Evolutionary conservation across 768 basidiomycete genomes (phyloP).

Genomic region (Mycena vulgaris): DNA sequence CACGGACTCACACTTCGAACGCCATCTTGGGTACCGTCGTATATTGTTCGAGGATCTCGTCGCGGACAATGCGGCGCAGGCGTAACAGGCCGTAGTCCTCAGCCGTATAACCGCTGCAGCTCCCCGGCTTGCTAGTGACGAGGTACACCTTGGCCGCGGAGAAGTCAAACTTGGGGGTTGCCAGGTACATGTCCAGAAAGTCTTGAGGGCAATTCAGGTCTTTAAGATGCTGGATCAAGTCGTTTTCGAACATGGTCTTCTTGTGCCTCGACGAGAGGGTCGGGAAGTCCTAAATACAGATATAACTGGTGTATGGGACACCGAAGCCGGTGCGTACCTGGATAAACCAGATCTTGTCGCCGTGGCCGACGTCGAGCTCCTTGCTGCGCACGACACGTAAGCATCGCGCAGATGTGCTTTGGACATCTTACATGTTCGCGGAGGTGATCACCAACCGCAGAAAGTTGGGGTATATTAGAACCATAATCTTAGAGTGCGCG

Average conservation of each 20-base stretch:
- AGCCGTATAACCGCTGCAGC: background rate
- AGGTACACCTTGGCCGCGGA: constrained; percentile 7
- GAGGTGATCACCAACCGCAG: constrained; percentile 26
- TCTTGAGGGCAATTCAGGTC: constrained; percentile 1
- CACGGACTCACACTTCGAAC: constrained; percentile 9
- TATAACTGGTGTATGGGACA: background rate
- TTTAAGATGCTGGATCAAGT: background rate
- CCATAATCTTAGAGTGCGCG: constrained; percentile 26
- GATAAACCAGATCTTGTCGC: constrained; percentile 20
- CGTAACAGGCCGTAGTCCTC: background rate
- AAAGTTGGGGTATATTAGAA: constrained; percentile 25
- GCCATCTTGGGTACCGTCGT: background rate
- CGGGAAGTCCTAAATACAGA: background rate
- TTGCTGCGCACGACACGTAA: background rate
- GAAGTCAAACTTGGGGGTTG: constrained; percentile 4
- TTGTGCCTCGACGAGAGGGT: background rate
- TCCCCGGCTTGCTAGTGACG: constrained; percentile 2
- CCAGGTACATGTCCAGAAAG: background rate
- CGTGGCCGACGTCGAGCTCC: background rate
- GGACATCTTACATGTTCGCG: constrained; percentile 21
- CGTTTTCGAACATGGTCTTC: background rate
- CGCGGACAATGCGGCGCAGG: background rate
- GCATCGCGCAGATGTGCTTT: background rate
- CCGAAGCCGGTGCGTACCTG: background rate
- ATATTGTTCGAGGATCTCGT: background rate